phyloP scores from a whole-genome alignment of 2,329 filamentous ascomycete species.

The Sporothrix luriei region DNA sequence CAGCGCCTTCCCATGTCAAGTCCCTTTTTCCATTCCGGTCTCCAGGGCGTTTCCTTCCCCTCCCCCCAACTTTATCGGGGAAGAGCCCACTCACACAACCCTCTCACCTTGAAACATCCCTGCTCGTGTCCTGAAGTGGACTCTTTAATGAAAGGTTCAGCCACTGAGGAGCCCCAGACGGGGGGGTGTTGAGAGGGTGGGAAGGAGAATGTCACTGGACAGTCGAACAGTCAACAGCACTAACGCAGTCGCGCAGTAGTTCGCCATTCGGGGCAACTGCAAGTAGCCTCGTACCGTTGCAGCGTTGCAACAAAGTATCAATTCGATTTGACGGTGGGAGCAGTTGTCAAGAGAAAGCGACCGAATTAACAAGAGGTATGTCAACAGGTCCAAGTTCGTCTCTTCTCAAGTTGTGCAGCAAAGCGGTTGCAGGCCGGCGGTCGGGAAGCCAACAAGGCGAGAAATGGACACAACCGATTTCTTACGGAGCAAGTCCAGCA shows the following conservation, averaged over 20 bases:
- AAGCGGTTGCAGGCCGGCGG: too few relatives aligned
- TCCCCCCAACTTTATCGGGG: background rate
- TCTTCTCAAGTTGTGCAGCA: too few relatives aligned
- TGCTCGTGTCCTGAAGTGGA: constrained; percentile 18
- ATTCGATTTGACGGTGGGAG: background rate
- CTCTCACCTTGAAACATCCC: constrained; percentile 22
- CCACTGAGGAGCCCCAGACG: constrained; percentile 29
- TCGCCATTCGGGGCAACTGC: constrained; percentile 13
- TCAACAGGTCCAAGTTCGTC: background rate
- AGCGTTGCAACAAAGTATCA: constrained; percentile 6
- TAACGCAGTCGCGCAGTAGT: constrained; percentile 33
- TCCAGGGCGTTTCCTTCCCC: background rate
- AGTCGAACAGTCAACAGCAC: constrained; percentile 29
- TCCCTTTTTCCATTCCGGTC: background rate
- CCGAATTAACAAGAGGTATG: background rate
- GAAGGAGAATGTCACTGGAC: constrained; percentile 12
- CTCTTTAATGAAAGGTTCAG: constrained; percentile 29
- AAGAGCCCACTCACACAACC: constrained; percentile 4
- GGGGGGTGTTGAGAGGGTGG: constrained; percentile 25
- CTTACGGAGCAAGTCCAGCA: background rate
- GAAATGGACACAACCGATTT: too few relatives aligned
- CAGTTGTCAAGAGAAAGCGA: background rate
- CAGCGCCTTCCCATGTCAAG: background rate
- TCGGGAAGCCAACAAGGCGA: too few relatives aligned
- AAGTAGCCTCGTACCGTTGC: constrained; percentile 16